Base-by-base conservation (phyloP, 1,284 basidiomycete genomes). In the Coniophora puteana region DNA sequence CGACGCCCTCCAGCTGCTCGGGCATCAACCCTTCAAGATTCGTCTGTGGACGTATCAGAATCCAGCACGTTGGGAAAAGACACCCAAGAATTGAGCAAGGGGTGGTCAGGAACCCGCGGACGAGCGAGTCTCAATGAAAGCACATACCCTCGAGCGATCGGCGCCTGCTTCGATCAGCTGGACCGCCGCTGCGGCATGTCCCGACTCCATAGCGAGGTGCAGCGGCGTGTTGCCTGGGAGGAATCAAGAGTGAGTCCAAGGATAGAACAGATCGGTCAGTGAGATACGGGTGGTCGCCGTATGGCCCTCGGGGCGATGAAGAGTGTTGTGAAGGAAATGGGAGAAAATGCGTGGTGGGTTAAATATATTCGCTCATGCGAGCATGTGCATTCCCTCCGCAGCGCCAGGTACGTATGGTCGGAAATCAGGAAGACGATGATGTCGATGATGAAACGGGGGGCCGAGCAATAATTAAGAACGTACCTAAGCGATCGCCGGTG, bases 151-250 rank as follows among this genome's bases (percentile, higher is more conserved):
- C 49, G 77, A 77, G 24, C 93, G 81, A 69, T 96, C 93, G 6
- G 93, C 93, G 13, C 93, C 93, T 31, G 91, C 93, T 59, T 94
- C 89, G 45, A 97, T 93, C 37, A 97, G 72, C 35, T 85, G 66
- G 1, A 93, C 89, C 5, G 93, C 93, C 5, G 83, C 87, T 59
- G 91, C 85, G 20, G 89, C 93, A 57, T 96, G 89, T 7, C 83
- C 93, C 43, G 88, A 93, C 58, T 97, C 93, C 80, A 97, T 84
- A 5, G 93, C 93, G 30, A 97, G 79, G 70, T 97, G 93, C n/a
- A 97, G 69, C 1, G 93, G 91, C 1, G 93, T 95, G 58, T 96
- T 94, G 34, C 93, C 93, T 88, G 21, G 23, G n/a, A 38, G 58
- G 28, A 40, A 45, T 40, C 41, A 41, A 46, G n/a, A n/a, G n/a